Evolutionary conservation across 2,329 filamentous ascomycete species (phyloP), one percentile per base, ranked within the genome.

Genomic region (Colletotrichum scovillei): DNA sequence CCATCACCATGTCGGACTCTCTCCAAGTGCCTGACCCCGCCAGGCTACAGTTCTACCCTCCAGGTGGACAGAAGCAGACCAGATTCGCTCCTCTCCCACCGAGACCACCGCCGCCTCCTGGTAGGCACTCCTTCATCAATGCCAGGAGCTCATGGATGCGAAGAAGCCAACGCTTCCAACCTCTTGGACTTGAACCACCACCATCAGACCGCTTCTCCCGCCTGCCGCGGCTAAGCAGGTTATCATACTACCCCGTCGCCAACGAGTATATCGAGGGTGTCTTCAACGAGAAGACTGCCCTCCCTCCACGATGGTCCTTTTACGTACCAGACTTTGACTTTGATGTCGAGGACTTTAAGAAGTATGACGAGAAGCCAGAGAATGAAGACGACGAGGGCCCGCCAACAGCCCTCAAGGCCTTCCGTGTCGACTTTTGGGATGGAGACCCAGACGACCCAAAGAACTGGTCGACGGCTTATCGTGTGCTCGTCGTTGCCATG

Each of bases 391-490:
- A 32, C 14, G 28, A n/a, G 14, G 42, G 42, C 42, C 42, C 42
- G 19, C 63, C 69, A 14, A 69, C 55, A 19, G 71, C 57, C 1
- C 32, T 76, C 9, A 74, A 75, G 49, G 84, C 84, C 26, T 92
- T 87, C 78, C 90, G 92, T 78, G 83, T 92, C 32, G 90, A 92
- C 77, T 91, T 89, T 79, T 86, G 88, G 32, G 86, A 85, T 19
- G 81, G 86, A 72, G 88, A 90, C 72, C 82, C 82, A 14, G 82
- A 82, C 22, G 89, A 92, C 74, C 90, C 91, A 0, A 85, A 73
- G 30, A 64, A 46, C 60, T 73, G 70, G 70, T 73, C 70, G 16
- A 46, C 42, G 2, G 55, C 53, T 3, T 73, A 73, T 28, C 46
- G 70, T 1, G n/a, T 73, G 3, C 28, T 73, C 28, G 70, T 73